Base-by-base conservation (phyloP, 257 asterid genomes). In the Euphrasia confusa region DNA sequence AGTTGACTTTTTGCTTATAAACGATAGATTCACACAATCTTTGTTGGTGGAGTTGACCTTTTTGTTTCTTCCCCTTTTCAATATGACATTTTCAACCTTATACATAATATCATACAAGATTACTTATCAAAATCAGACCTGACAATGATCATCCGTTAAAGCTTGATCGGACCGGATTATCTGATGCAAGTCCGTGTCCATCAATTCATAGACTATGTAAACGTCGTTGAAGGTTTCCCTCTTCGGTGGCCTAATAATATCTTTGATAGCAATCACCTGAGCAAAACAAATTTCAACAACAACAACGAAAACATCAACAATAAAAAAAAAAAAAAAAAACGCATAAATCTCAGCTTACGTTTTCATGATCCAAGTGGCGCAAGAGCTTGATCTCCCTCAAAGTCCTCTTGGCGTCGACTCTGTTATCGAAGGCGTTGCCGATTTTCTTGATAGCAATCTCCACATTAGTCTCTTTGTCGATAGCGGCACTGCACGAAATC, bases 181-280 rank as follows among this genome's bases (percentile, higher is more conserved):
- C 79, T 89, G 97, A 72, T 89, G 95, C 78, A 89, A 81, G 67
- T 86, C 95, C 0, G 95, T 89, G 68, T 89, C 95, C 95, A 89
- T 77, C 77, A 89, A 64, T 61, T 86, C 97, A 72, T 79, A 89
- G 47, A 89, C 87, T 58, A 86, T 79, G 76, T 86, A 89, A 32
- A 86, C 97, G 74, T 89, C 97, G 58, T 82, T 80, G 71, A 89
- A 89, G 61, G 76, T 66, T 54, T 86, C 91, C 79, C 67, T 79
- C 64, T 63, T 75, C 7, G 95, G 95, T 15, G 97, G 95, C 67
- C 78, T 78, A 60, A 89, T 86, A 61, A 89, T 81, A 65, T 89
- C 97, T 77, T 84, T 89, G 81, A 89, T 84, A 21, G 84, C 83
- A 65, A 89, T 69, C 67, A 89, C 71, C 97, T 89, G 85, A 69